A percentile compares a stretch with the other conserved stretches of the same genome.
Evolutionary conservation across 1,139 yeast genomes (phyloP).

Genomic region (Yamadazyma membranifaciens): DNA sequence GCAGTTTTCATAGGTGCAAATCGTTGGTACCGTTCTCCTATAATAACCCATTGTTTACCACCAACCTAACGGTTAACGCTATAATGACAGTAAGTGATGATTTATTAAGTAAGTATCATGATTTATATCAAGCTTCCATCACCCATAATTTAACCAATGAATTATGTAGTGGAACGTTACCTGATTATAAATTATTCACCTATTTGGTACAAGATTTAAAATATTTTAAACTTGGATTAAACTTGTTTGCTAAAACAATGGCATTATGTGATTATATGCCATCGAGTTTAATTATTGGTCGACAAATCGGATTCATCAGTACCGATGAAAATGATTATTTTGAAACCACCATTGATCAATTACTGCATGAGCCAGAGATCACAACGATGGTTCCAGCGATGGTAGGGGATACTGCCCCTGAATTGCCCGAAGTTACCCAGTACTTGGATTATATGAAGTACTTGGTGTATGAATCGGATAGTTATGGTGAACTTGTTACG

Average conservation of each 20-base stretch:
- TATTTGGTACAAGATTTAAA: constrained; percentile 50
- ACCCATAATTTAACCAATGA: constrained; percentile 46
- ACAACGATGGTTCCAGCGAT: constrained; percentile 20
- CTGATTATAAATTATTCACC: constrained; percentile 39
- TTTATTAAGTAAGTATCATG: constrained; percentile 22
- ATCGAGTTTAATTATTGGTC: constrained; percentile 39
- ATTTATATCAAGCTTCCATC: constrained; percentile 26
- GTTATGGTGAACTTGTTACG: constrained; percentile 47
- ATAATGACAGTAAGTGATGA: constrained; percentile 16
- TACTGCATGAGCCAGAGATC: constrained; percentile 20
- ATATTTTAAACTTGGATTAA: constrained; percentile 44
- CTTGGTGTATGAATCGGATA: constrained; percentile 24
- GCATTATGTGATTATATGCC: constrained; percentile 40
- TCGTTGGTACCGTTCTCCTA: too few species aligned
- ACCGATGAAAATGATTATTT: constrained; percentile 52
- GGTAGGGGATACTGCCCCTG: constrained; percentile 15
- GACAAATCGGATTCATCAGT: constrained; percentile 51
- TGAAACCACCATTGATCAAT: constrained; percentile 28
- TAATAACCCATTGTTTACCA: not conserved
- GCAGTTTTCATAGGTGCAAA: too few species aligned
- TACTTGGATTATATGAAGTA: constrained; percentile 36
- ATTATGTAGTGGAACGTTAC: constrained; percentile 44
- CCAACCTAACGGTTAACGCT: not conserved
- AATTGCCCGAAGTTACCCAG: constrained; percentile 31
- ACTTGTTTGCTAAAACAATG: constrained; percentile 44